A percentile compares a stretch with the other conserved stretches of the same genome.
Evolutionary conservation across 441 rosid species (phyloP).

Genomic region (Brassica hybrid): DNA sequence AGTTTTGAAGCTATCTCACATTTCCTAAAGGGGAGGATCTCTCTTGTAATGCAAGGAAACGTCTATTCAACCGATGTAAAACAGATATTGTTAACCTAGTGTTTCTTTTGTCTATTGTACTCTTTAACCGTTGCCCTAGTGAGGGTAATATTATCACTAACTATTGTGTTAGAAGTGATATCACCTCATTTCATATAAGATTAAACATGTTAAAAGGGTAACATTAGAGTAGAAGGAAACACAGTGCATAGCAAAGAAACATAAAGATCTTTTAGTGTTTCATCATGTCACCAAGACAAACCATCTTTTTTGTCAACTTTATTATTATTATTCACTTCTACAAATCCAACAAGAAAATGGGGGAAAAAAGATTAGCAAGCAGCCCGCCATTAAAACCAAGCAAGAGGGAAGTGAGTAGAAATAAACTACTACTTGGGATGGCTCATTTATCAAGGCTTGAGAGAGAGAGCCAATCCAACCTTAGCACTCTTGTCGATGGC

Average conservation of each 20-base stretch:
- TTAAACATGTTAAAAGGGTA: neutral
- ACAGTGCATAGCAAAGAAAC: no score
- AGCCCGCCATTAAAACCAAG: conserved; percentile 16
- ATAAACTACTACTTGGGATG: conserved; percentile 15
- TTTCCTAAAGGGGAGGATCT: neutral
- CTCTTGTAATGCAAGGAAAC: conserved; percentile 12
- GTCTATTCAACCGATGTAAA: conserved; percentile 24
- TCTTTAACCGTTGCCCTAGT: neutral
- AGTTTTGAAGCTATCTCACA: conserved; percentile 6
- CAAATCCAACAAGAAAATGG: conserved; percentile 28
- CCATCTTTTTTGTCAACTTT: neutral
- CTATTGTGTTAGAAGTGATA: neutral
- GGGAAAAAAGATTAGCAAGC: neutral
- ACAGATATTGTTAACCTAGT: neutral
- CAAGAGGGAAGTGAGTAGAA: neutral
- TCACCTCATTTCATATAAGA: neutral
- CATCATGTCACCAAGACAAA: conserved; percentile 13
- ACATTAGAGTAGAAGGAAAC: no score
- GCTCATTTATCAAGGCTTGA: conserved; percentile 61
- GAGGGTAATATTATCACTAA: neutral
- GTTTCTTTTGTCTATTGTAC: neutral
- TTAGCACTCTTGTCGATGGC: conserved; percentile 80
- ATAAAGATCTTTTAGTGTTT: neutral
- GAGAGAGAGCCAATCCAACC: conserved; percentile 86
- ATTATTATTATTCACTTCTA: conserved; percentile 25